These are phyloP conservation scores for Penicillium salamii DNA, from an alignment of 495 filamentous ascomycete species.

Conservation along the genomic window DNA sequence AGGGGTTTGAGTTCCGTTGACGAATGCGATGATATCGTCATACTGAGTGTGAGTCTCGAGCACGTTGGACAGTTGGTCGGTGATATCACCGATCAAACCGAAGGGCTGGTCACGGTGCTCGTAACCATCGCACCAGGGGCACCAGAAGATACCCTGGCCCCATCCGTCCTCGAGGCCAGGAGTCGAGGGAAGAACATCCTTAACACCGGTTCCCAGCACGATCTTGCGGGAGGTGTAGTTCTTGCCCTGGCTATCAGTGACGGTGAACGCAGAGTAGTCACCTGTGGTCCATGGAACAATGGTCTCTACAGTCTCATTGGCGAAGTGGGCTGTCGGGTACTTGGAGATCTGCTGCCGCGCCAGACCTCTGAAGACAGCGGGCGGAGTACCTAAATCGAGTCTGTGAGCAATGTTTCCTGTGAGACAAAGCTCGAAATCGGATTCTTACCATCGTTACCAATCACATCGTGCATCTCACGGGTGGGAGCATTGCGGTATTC, in stretches of 20 bases:
- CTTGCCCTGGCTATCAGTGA: conserved; percentile 29
- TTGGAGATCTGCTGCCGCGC: conserved; percentile 50
- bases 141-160: conserved; percentile 60
- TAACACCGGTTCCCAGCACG: conserved; percentile 54
- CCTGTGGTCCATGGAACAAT: conserved; percentile 31
- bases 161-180: conserved; percentile 50
- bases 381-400: conserved; percentile 42
- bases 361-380: conserved; percentile 47
- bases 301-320: conserved; percentile 49
- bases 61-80: conserved; percentile 40
- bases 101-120: conserved; percentile 56
- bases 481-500: conserved; percentile 56
- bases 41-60: conserved; percentile 49
- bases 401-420: neutral
- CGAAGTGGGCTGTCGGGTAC: conserved; percentile 46
- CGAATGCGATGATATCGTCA: conserved; percentile 44
- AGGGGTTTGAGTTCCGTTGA: conserved; percentile 53
- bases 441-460: conserved; percentile 52
- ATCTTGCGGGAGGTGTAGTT: conserved; percentile 48
- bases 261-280: conserved; percentile 43
- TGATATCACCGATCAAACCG: conserved; percentile 46
- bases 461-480: conserved; percentile 56
- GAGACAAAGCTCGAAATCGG: neutral
- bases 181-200: conserved; percentile 51
- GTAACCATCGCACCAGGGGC: conserved; percentile 61